A percentile compares a stretch with the other conserved stretches of the same genome.
These are phyloP conservation scores for Saturnispora galanensis DNA, from an alignment of 805 yeast species.

Conservation along the genomic window DNA sequence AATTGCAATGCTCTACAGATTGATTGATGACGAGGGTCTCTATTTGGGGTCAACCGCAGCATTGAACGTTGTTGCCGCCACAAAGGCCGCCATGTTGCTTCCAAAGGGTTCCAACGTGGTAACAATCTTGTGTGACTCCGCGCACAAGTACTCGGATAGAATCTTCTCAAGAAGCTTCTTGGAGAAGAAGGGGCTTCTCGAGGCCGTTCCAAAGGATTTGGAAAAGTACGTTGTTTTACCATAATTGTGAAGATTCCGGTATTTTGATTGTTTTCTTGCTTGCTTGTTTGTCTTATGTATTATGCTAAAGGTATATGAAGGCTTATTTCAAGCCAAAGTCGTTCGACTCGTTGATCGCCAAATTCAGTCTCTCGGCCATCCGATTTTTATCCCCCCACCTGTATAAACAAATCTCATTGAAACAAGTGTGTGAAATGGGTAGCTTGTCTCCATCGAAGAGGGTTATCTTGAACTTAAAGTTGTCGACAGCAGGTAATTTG, in stretches of 20 bases:
- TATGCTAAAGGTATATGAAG: neutral
- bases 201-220: conserved; percentile 59
- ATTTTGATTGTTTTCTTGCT: neutral
- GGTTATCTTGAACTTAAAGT: conserved; percentile 58
- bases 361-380: conserved; percentile 45
- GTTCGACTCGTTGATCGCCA: conserved; percentile 69
- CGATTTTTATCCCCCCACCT: conserved; percentile 50
- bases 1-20: conserved; percentile 72
- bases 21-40: conserved; percentile 83
- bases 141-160: conserved; percentile 79
- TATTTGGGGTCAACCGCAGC: conserved; percentile 89
- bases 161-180: conserved; percentile 75
- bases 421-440: conserved; percentile 91
- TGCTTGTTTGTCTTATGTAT: neutral
- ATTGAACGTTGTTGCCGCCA: conserved; percentile 84
- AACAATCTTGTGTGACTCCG: conserved; percentile 83
- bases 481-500: conserved; percentile 82
- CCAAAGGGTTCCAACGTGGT: conserved; percentile 79
- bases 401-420: conserved; percentile 76
- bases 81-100: conserved; percentile 57
- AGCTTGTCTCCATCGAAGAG: conserved; percentile 30
- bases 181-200: conserved; percentile 53
- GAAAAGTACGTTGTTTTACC: conserved; percentile 53
- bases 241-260: conserved; percentile 10
- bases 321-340: conserved; percentile 56